Conservation (phyloP, 2,329 filamentous ascomycete genomes). For the Ophiostoma himal-ulmi region DNA sequence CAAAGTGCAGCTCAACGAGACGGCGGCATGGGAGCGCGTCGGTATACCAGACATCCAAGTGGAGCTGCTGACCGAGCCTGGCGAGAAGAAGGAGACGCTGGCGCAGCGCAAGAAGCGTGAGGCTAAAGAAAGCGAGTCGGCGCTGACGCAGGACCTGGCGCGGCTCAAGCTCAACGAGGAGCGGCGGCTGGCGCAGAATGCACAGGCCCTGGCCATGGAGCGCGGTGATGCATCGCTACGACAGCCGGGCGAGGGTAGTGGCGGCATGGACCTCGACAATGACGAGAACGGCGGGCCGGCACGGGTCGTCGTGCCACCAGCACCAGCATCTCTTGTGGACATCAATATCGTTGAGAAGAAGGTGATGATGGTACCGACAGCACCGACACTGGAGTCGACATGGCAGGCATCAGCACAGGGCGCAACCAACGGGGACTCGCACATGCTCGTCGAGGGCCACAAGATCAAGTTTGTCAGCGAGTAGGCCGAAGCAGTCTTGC, state of each 20-base stretch:
- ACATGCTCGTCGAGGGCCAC: slow-evolving; percentile 21
- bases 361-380: slow-evolving; percentile 36
- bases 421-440: background rate
- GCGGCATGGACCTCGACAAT: slow-evolving; percentile 37
- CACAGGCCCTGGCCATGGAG: slow-evolving; percentile 46
- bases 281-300: slow-evolving; percentile 26
- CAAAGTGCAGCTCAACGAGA: slow-evolving; percentile 79
- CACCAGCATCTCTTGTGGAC: slow-evolving; percentile 36
- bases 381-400: slow-evolving; percentile 33
- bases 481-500: background rate
- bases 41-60: slow-evolving; percentile 53
- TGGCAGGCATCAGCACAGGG: slow-evolving; percentile 33
- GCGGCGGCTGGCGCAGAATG: slow-evolving; percentile 37
- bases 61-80: slow-evolving; percentile 62
- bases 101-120: background rate
- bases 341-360: slow-evolving; percentile 50
- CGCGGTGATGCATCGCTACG: slow-evolving; percentile 34
- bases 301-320: slow-evolving; percentile 32
- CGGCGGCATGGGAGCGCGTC: slow-evolving; percentile 76
- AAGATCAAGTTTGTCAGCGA: slow-evolving; percentile 16
- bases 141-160: slow-evolving; percentile 36
- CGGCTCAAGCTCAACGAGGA: slow-evolving; percentile 43
- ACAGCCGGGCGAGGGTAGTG: slow-evolving; percentile 38
- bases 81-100: slow-evolving; percentile 37
- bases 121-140: slow-evolving; percentile 20